A percentile compares a stretch with the other conserved stretches of the same genome.
These are phyloP conservation scores for Saitozyma sp. DNA, from an alignment of 768 basidiomycete species.

Conservation along the genomic window DNA sequence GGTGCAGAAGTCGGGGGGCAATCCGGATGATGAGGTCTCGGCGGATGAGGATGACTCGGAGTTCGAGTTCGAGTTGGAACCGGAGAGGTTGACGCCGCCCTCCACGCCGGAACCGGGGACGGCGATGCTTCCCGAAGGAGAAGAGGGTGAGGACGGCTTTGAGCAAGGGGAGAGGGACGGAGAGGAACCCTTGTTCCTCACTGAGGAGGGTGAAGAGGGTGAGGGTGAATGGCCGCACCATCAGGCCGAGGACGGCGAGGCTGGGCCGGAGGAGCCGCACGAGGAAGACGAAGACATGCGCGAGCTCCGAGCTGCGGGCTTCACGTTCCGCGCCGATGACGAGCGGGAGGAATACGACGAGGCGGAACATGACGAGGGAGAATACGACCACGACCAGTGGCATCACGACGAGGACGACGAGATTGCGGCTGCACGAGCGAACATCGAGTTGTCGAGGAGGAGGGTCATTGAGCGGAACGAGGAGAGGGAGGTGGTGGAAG, in stretches of 20 bases:
- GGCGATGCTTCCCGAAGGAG: background rate
- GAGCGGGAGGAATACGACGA: constrained; percentile 19
- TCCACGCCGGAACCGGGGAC: constrained; percentile 26
- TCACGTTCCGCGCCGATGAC: background rate
- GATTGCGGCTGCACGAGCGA: background rate
- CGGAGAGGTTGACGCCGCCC: constrained; percentile 35
- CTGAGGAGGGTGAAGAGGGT: constrained; percentile 25
- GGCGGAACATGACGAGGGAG: constrained; percentile 4
- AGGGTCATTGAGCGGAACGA: constrained; percentile 10
- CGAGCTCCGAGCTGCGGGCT: constrained; percentile 13
- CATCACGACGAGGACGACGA: constrained; percentile 13
- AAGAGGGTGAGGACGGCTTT: constrained; percentile 3
- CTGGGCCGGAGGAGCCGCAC: constrained; percentile 10
- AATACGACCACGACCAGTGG: constrained; percentile 4
- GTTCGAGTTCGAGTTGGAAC: constrained; percentile 32
- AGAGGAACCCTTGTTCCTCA: background rate
- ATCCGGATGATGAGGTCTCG: constrained; percentile 26
- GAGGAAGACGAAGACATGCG: constrained; percentile 17
- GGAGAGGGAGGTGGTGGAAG: constrained; percentile 23
- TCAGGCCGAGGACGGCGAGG: constrained; percentile 16
- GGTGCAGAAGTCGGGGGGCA: constrained; percentile 1
- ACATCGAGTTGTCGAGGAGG: background rate
- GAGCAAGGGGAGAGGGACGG: constrained; percentile 5
- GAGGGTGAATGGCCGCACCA: background rate
- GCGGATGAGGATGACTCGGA: constrained; percentile 39